Evolutionary conservation across 352 stramenopile species (phyloP).

Genomic region (Globisporangium abappressorium): DNA sequence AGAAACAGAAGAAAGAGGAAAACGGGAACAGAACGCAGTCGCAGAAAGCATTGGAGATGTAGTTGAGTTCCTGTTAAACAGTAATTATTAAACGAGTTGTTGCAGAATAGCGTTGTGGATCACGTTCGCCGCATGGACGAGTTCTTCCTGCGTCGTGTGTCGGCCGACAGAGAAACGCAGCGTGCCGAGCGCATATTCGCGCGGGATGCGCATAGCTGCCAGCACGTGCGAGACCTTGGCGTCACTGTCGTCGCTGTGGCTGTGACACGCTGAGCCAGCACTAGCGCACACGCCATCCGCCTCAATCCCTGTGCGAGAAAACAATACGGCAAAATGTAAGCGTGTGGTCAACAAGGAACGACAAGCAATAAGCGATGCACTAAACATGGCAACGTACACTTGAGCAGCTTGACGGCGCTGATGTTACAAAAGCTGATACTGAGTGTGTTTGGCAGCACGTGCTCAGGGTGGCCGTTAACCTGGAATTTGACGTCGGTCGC

Average conservation of each 20-base stretch:
- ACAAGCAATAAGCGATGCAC: not conserved
- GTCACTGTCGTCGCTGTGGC: slow-evolving; percentile 45
- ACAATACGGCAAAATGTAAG: not conserved
- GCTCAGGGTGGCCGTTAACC: slow-evolving; percentile 82
- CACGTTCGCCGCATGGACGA: slow-evolving; percentile 79
- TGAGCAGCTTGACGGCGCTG: slow-evolving; percentile 80
- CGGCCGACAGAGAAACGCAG: slow-evolving; percentile 93
- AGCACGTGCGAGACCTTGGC: slow-evolving; percentile 89
- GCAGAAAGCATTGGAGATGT: not conserved
- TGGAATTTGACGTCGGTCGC: slow-evolving; percentile 51
- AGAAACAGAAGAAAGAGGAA: not conserved
- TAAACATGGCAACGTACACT: slow-evolving; percentile 29
- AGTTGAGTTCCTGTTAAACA: not conserved
- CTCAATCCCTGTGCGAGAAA: slow-evolving; percentile 58
- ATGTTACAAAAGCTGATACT: slow-evolving; percentile 92
- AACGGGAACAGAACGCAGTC: not conserved
- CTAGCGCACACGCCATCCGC: slow-evolving; percentile 84
- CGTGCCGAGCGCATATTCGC: slow-evolving; percentile 90
- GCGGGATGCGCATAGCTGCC: slow-evolving; percentile 89
- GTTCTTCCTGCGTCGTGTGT: slow-evolving; percentile 85
- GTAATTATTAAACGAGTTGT: slow-evolving; percentile 25
- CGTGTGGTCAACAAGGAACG: too few species aligned
- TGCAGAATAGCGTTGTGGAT: slow-evolving; percentile 62
- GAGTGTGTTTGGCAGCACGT: slow-evolving; percentile 95
- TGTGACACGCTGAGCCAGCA: slow-evolving; percentile 94